Base-by-base conservation (phyloP, 225 moss, liverwort and hornwort genomes). In the Antitrichia curtipendula region DNA sequence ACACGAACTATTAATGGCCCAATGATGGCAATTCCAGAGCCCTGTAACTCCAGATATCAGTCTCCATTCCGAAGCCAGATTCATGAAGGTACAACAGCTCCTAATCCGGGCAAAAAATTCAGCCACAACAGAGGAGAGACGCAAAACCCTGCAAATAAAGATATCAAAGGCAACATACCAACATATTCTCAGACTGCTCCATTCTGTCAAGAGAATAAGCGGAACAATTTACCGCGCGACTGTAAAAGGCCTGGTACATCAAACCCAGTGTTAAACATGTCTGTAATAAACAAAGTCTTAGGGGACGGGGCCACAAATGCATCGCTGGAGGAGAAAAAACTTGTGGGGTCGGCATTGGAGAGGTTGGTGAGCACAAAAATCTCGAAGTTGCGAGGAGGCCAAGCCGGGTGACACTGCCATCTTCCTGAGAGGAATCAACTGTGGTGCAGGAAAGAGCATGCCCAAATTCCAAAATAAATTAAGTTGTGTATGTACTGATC, bases 341-440 rank as follows among this genome's bases (percentile, higher is more conserved):
- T 90, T 28, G 81, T 90, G 58, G 88, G 82, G 50, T 87, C 87
- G 43, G 68, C 90, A 58, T 81, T 92, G 84, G 72, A 87, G 77
- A 87, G 89, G 89, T 83, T 90, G 86, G 87, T 90, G 57, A 90
- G 86, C 69, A 49, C 88, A 34, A 90, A 91, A 82, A 91, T 88
- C 75, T 88, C 88, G 62, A 91, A 88, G 80, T 83, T 91, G 88
- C 79, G 90, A 86, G 75, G 65, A 31, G 86, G 58, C 49, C 78
- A 88, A 82, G 62, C 43, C 54, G 25, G 52, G 83, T 86, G 36
- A 90, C 41, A 68, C 31, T 86, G 50, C 49, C 78, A 65, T 22
- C 82, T 50, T 72, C 82, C 49, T 22, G 49, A 81, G 49, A 63
- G 36, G 47, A 68, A 80, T 36, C n/a, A 85, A 88, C 60, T 25